Conservation (phyloP, 2,329 filamentous ascomycete genomes). For the Lasiodiplodia sp. region DNA sequence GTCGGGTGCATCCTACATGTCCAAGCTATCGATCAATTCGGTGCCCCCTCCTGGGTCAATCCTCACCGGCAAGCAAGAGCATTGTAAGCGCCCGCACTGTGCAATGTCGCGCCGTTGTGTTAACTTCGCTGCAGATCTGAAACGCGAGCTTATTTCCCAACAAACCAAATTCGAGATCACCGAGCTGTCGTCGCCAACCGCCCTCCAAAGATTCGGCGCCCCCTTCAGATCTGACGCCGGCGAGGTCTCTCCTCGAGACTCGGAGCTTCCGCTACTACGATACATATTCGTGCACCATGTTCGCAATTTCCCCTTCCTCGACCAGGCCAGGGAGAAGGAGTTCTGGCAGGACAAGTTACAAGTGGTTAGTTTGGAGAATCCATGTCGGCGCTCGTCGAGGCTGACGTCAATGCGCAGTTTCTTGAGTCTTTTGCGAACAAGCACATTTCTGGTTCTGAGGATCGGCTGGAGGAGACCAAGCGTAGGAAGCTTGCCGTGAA, state of each 20-base stretch:
- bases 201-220: conserved; percentile 91
- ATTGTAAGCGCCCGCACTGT: conserved; percentile 69
- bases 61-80: conserved; percentile 96
- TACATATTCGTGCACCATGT: conserved; percentile 99
- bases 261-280: conserved; percentile 88
- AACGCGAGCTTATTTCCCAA: conserved; percentile 89
- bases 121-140: conserved; percentile 71
- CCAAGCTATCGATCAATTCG: conserved; percentile 52
- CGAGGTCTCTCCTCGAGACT: conserved; percentile 91
- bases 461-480: conserved; percentile 95
- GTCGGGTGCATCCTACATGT: conserved; percentile 25
- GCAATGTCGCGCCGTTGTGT: background rate
- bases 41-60: conserved; percentile 64
- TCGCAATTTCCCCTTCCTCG: conserved; percentile 95
- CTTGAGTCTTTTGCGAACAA: conserved; percentile 97
- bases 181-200: conserved; percentile 93
- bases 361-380: conserved; percentile 67
- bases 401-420: conserved; percentile 65
- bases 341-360: conserved; percentile 99
- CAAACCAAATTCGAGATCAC: conserved; percentile 90
- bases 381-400: conserved; percentile 19
- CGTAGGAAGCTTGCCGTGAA: conserved; percentile 89
- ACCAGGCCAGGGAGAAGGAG: conserved; percentile 97
- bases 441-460: conserved; percentile 95
- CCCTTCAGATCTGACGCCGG: conserved; percentile 93